Evolutionary conservation across 1,284 basidiomycete species (phyloP), one percentile per base, ranked within the genome.

Genomic region (Pseudozyma tsukubaensis): DNA sequence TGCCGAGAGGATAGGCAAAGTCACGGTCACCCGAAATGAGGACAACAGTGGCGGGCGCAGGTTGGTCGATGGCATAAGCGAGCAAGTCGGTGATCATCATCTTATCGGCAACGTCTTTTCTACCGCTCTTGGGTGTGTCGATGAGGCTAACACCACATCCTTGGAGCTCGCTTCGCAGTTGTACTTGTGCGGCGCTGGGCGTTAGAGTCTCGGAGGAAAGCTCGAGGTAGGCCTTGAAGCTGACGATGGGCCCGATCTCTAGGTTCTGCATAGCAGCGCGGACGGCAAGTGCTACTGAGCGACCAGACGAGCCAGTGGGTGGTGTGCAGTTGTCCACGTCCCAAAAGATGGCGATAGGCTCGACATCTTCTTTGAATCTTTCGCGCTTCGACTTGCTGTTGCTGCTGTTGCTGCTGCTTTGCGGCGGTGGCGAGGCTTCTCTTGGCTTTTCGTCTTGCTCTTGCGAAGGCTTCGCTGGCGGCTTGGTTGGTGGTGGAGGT

Each of bases 31-130:
- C 80, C 5, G 80, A 78, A 42, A 81, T 68, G 52, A 80, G 71
- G 4, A 81, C 78, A 47, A 81, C 74, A 8, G 74, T 72, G 19
- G 74, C 72, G 11, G 80, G 80, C 4, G 78, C 68, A 21, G 72
- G 73, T 50, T 78, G 66, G 40, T 80, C 80, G 50, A 81, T 78
- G 13, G 80, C 80, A 12, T 69, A 80, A 11, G 80, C 75, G 32
- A 81, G 66, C 7, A 80, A 54, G 45, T 81, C 80, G 44, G 80
- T 75, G 59, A 80, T 80, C 70, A 81, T 78, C 80, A 80, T 81
- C 62, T 79, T 77, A 54, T 81, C 80, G 16, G 78, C 78, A 13
- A 80, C 80, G 42, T 81, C 72, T 61, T 81, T 81, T 9, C 78
- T 65, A 29, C 80, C 80, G 40, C 68, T 73, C 56, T 81, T 81